Evolutionary conservation across 345 rosid species (phyloP), one percentile per base, ranked within the genome.

Genomic region (Alliaria petiolata): DNA sequence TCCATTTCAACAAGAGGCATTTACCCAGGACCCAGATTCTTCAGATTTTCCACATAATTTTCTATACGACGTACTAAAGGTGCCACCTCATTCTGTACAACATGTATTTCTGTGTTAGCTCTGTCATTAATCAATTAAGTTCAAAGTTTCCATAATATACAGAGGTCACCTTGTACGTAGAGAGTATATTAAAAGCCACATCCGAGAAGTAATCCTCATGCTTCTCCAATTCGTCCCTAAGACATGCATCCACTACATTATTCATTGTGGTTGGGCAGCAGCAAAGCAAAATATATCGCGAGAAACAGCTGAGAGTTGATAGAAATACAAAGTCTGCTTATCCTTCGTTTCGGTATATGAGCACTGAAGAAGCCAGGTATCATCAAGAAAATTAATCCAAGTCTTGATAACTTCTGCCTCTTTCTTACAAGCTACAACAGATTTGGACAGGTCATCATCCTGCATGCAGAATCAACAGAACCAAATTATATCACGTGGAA

Each of bases 381-480:
- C 99, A 78, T 91, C 95, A 74, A 95, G 84, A 76, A 95, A 95
- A 65, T 89, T 91, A 71, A 87, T 81, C 99, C 99, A 95, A 3
- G 97, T 89, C 68, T 75, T 76, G 22, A 95, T 83, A 81, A 95
- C 90, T 64, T 85, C 81, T 50, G 90, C 88, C 80, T 95, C 99
- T 69, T 81, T 80, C 83, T 75, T 83, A 81, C 89, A 84, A 25
- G 97, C 82, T 58, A 86, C 66, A 76, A 93, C 70, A 28, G 97
- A 86, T 67, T 85, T 89, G 76, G 86, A 84, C 65, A 95, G 69
- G 81, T 95, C 99, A 68, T 88, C 96, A 71, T 95, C 99, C 99
- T 95, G 81, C 62, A 49, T 35, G 30, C 30, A 66, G 72, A 47
- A 76, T 40, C 43, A 70, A 55, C 28, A 76, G 30, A 69, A 69